Evolutionary conservation across 495 filamentous ascomycete genomes (phyloP), one percentile per base, ranked within the genome.

Genomic region (Aspergillus sclerotioniger): DNA sequence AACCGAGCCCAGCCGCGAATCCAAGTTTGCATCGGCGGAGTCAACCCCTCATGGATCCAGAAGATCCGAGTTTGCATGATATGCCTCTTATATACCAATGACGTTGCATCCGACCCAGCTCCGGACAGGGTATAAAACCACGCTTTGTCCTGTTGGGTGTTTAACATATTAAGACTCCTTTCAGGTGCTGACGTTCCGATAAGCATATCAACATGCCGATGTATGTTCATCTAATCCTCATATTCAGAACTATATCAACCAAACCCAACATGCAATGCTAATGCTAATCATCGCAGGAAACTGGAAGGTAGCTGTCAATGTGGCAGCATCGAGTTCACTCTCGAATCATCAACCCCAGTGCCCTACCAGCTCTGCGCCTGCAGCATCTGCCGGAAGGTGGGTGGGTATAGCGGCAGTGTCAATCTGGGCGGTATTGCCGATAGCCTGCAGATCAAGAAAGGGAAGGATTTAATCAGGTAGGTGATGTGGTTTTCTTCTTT

Each of bases 361-460:
- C 82, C 80, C 3, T 84, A 80, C 57, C 79, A 84, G 61, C 73
- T 82, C 48, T 84, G 81, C 56, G 78, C 78, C 16, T 83, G 80
- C 61, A 78, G 77, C 54, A 84, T 84, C 63, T 84, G 80, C 52
- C 78, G 81, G 52, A 83, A 83, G 66, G 70, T 79, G 28, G 76
- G 74, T 25, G 80, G 80, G 25, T 74, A 80, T 55, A 61, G 62
- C 47, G 81, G 82, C 8, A 68, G 67, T 20, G 78, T 82, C 20
- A 84, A 84, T 53, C 68, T 82, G 2, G 81, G 81, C 13, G 81
- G 76, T 12, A 74, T 79, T 28, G 72, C 73, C 33, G 63, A 76
- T 51, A 80, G 73, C 25, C 60, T 83, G 10, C 64, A 81, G 20
- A 68, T 81, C 45, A 75, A 62, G 16, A 80, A 77, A 56, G 79